Evolutionary conservation across 2,329 filamentous ascomycete species (phyloP).

Genomic region (Pyricularia grisea): DNA sequence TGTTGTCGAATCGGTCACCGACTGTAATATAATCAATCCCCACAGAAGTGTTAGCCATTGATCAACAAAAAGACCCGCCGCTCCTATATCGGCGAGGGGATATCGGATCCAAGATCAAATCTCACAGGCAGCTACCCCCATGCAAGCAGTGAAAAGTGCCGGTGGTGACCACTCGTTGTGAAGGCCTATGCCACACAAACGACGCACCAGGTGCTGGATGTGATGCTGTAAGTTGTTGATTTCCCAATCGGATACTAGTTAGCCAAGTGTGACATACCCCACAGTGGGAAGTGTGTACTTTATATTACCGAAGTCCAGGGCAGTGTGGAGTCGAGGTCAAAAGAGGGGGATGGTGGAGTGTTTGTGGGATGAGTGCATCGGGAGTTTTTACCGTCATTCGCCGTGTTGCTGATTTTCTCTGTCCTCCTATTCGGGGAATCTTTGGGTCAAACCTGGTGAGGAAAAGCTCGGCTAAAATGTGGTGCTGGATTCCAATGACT

Average conservation of each 20-base stretch:
- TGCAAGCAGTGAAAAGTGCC: slow-evolving; percentile 44
- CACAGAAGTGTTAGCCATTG: neutral
- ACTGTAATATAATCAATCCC: slow-evolving; percentile 12
- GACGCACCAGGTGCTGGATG: slow-evolving; percentile 36
- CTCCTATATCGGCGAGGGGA: neutral
- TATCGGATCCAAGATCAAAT: neutral
- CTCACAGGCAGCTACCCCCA: slow-evolving; percentile 45
- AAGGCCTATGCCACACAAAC: slow-evolving; percentile 48
- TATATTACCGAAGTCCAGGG: neutral
- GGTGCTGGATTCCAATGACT: slow-evolving; percentile 52
- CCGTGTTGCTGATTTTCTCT: slow-evolving; percentile 24
- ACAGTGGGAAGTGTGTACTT: neutral
- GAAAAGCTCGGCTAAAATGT: slow-evolving; percentile 47
- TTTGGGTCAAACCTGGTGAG: slow-evolving; percentile 46
- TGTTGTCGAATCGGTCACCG: slow-evolving; percentile 19
- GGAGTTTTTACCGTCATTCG: slow-evolving; percentile 25
- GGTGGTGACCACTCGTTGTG: slow-evolving; percentile 47
- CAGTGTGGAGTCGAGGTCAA: neutral
- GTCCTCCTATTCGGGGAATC: slow-evolving; percentile 37
- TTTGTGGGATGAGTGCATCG: neutral
- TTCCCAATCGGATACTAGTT: neutral
- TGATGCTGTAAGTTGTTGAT: slow-evolving; percentile 20
- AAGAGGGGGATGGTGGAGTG: neutral
- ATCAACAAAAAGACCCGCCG: neutral
- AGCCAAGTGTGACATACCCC: neutral